Conservation (phyloP, 2,329 filamentous ascomycete genomes). For the Xenosphaeropsis pyriputrescens region DNA sequence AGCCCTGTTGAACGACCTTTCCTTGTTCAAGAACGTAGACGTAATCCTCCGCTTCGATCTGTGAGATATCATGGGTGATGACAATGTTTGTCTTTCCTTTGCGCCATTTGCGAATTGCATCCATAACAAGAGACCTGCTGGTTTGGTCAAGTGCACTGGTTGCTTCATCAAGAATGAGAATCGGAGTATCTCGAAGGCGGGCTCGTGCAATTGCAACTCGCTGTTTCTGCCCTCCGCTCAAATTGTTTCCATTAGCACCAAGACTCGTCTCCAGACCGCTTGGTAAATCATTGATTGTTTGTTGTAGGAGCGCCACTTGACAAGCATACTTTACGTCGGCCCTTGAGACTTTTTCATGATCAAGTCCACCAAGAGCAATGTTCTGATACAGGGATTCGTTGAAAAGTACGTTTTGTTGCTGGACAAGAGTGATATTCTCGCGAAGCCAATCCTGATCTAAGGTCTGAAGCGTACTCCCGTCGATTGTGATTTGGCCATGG, state of each 20-base stretch:
- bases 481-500: slow-evolving; percentile 52
- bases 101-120: slow-evolving; percentile 65
- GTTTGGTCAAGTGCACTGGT: slow-evolving; percentile 75
- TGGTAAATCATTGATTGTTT: slow-evolving; percentile 51
- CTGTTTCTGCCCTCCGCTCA: slow-evolving; percentile 81
- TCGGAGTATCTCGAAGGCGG: slow-evolving; percentile 57
- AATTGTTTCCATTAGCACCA: slow-evolving; percentile 49
- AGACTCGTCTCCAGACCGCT: slow-evolving; percentile 58
- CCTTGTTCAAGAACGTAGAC: slow-evolving; percentile 68
- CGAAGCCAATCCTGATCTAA: slow-evolving; percentile 61
- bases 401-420: slow-evolving; percentile 72
- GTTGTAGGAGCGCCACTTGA: slow-evolving; percentile 52
- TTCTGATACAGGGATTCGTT: slow-evolving; percentile 68
- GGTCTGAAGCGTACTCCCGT: slow-evolving; percentile 43
- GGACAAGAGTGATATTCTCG: slow-evolving; percentile 63
- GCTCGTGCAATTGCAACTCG: slow-evolving; percentile 70
- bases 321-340: slow-evolving; percentile 46
- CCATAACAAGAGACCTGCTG: slow-evolving; percentile 54
- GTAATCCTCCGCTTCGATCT: slow-evolving; percentile 60
- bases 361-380: slow-evolving; percentile 52
- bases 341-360: slow-evolving; percentile 30
- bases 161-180: slow-evolving; percentile 78
- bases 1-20: slow-evolving; percentile 52
- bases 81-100: slow-evolving; percentile 75
- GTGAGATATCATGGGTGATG: slow-evolving; percentile 78